Evolutionary conservation across 2,329 filamentous ascomycete species (phyloP), one percentile per base, ranked within the genome.

Genomic region (Curvularia sp.): DNA sequence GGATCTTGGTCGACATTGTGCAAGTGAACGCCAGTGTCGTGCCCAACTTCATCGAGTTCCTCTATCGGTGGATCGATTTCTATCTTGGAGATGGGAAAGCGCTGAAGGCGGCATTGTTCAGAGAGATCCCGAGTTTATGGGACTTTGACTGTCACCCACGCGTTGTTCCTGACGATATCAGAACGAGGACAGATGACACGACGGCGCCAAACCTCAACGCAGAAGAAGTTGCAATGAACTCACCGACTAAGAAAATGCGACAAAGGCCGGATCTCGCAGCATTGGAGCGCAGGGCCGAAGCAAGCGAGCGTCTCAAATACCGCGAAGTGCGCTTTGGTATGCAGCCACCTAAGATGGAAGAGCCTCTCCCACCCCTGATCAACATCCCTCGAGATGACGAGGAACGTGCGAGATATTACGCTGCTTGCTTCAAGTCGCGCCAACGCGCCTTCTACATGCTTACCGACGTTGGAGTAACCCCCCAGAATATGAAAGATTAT

Each of bases 61-160:
- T 77, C 7, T 77, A 77, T 44, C 63, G 66, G 5, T 72, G 68
- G 66, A 60, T 77, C 49, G 74, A 77, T 59, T 73, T 61, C 44
- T 69, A 70, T 41, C 65, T 71, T 31, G 71, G 72, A 22, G 69
- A 73, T 54, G 74, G 73, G 2, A 69, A 57, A 28, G 74, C 73
- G 18, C 52, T 76, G 47, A 67, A 71, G 47, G 70, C 71, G 35
- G 74, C 73, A n/a, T 43, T 75, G 30, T 57, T 62, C 10, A 61
- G 60, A 49, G 74, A 77, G 53, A 76, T 77, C 24, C 74, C 73
- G 9, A 75, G 69, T 47, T 51, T 77, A 35, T 75, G 70, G 71
- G 68, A 73, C 38, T 77, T 75, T 50, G 73, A 76, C 26, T 65
- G 66, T 18, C 73, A 74, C 31, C 73, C 74, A 15, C 54, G 68